A percentile compares a stretch with the other conserved stretches of the same genome.
phyloP scores from a whole-genome alignment of 108 stramenopile species.

The Discostella stelligeroides region DNA sequence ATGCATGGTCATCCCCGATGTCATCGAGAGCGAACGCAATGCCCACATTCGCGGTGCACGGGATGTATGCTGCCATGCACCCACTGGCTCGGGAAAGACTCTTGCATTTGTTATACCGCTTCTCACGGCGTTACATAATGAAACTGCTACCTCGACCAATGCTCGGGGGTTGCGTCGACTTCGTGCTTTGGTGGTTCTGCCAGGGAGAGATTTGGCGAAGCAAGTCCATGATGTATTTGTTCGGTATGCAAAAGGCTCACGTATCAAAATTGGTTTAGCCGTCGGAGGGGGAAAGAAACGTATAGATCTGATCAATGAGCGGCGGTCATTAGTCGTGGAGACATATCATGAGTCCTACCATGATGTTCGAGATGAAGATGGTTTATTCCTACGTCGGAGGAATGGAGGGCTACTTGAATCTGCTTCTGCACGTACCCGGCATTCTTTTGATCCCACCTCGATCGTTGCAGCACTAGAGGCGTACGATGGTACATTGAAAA shows the following conservation, averaged over 20 bases:
- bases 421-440: conserved; percentile 37
- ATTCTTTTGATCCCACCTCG: conserved; percentile 43
- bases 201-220: conserved; percentile 89
- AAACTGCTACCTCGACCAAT: neutral
- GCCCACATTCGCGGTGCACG: conserved; percentile 45
- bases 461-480: conserved; percentile 39
- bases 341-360: conserved; percentile 33
- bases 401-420: conserved; percentile 37
- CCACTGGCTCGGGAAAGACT: conserved; percentile 91
- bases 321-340: conserved; percentile 47
- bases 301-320: conserved; percentile 44
- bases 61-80: conserved; percentile 89
- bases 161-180: conserved; percentile 67
- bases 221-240: conserved; percentile 91
- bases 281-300: conserved; percentile 68
- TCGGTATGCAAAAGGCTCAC: conserved; percentile 72
- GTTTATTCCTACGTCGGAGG: conserved; percentile 28
- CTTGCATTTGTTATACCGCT: conserved; percentile 87
- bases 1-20: conserved; percentile 80
- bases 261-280: conserved; percentile 85
- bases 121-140: conserved; percentile 67
- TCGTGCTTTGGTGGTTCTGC: conserved; percentile 91
- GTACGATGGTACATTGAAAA: conserved; percentile 40
- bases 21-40: conserved; percentile 73
- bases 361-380: conserved; percentile 33